Evolutionary conservation across 1,139 yeast genomes (phyloP).

Genomic region (Suhomyces terraborum): DNA sequence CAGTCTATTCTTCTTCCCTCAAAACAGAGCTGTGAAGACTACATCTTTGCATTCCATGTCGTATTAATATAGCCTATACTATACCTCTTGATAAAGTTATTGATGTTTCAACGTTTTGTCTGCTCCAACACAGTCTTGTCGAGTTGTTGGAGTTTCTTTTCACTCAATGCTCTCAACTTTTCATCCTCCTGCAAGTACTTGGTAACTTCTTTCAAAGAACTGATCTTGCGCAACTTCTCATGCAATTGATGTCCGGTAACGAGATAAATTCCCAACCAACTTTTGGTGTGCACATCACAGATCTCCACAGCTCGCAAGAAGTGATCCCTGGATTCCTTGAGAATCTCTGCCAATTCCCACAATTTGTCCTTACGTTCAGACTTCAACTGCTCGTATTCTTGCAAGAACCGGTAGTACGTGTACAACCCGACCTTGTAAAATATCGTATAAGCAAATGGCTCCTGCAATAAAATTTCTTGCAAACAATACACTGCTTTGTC

Average conservation of each 20-base stretch:
- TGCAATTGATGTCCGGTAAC: slow-evolving; percentile 30
- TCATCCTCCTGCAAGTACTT: slow-evolving; percentile 26
- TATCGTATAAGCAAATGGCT: slow-evolving; percentile 74
- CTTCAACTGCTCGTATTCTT: slow-evolving; percentile 15
- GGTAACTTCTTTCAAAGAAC: slow-evolving; percentile 23
- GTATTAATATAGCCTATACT: not conserved
- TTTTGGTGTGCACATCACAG: slow-evolving; percentile 64
- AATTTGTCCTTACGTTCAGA: slow-evolving; percentile 22
- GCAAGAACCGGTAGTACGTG: slow-evolving; percentile 23
- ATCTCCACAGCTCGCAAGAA: slow-evolving; percentile 74
- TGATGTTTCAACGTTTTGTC: not conserved
- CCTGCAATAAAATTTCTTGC: slow-evolving; percentile 66
- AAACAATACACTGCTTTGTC: slow-evolving; percentile 66
- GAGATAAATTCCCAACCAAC: slow-evolving; percentile 73
- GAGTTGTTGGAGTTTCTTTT: slow-evolving; percentile 25
- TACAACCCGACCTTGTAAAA: slow-evolving; percentile 60
- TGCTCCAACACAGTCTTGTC: slow-evolving; percentile 6
- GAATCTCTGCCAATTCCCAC: slow-evolving; percentile 20
- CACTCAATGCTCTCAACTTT: slow-evolving; percentile 24
- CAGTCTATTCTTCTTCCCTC: too few species aligned
- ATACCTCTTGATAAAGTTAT: not conserved
- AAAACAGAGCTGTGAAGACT: too few species aligned
- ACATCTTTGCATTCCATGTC: not conserved
- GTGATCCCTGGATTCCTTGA: slow-evolving; percentile 50
- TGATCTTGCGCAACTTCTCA: slow-evolving; percentile 24